Conservation (phyloP, 1,139 yeast genomes). For the Fermentozyma sake region DNA sequence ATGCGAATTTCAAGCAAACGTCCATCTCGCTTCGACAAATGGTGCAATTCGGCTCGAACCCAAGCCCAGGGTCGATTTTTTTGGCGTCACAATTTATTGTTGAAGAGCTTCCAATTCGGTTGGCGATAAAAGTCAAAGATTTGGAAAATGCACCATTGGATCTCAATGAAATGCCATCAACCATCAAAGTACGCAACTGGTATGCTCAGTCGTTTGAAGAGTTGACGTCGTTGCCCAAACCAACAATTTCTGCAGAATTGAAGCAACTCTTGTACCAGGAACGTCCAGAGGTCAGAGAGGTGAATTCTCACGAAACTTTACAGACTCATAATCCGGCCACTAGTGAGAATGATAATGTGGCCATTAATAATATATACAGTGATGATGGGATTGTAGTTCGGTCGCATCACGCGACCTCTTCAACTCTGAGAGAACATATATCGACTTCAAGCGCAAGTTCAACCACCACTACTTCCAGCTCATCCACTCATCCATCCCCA, state of each 20-base stretch:
- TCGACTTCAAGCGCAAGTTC: slow-evolving; percentile 1
- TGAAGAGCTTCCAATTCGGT: slow-evolving; percentile 81
- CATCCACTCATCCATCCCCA: slow-evolving; percentile 2
- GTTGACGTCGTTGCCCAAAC: slow-evolving; percentile 54
- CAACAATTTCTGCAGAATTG: slow-evolving; percentile 38
- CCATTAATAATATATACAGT: slow-evolving; percentile 39
- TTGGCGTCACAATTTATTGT: slow-evolving; percentile 83
- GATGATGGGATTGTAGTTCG: slow-evolving; percentile 51
- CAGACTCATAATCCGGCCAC: slow-evolving; percentile 28
- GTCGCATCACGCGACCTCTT: slow-evolving; percentile 13
- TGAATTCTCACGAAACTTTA: slow-evolving; percentile 2
- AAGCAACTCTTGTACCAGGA: slow-evolving; percentile 25
- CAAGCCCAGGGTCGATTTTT: slow-evolving; percentile 74
- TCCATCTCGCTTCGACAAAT: slow-evolving; percentile 81
- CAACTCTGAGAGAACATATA: background rate
- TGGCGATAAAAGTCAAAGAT: slow-evolving; percentile 84
- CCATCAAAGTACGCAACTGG: slow-evolving; percentile 79
- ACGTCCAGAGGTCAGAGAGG: slow-evolving; percentile 4
- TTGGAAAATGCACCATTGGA: slow-evolving; percentile 78
- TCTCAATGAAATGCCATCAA: slow-evolving; percentile 67
- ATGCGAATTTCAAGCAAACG: slow-evolving; percentile 76
- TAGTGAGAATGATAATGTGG: slow-evolving; percentile 32
- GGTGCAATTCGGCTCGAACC: slow-evolving; percentile 87
- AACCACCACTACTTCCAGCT: background rate
- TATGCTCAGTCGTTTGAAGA: slow-evolving; percentile 90